Evolutionary conservation across 2,329 filamentous ascomycete genomes (phyloP), one percentile per base, ranked within the genome.

Genomic region (Grosmannia huntii): DNA sequence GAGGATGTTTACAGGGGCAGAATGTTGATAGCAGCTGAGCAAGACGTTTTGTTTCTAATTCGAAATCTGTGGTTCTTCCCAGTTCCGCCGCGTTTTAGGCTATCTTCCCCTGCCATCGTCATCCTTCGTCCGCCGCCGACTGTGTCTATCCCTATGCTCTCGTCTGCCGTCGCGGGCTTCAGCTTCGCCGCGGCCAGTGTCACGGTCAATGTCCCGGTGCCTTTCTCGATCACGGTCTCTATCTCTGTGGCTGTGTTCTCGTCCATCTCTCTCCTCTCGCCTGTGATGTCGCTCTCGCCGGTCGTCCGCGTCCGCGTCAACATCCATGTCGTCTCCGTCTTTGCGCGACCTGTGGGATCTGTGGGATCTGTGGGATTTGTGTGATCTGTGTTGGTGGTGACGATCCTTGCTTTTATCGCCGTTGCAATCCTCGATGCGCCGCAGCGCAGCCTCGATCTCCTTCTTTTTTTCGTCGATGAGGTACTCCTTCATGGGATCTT

Each of bases 401-500:
- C 64, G 53, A 65, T 62, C 27, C 64, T 71, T 52, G 31, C 16
- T 36, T n/a, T 44, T 11, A 6, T 78, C 57, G 71, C 70, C 60
- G 76, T 72, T 77, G 65, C 74, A 79, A 67, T 71, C 79, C 52
- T 77, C 76, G 56, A 78, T 68, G 64, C 72, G 79, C 62, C 77
- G 76, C 64, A 87, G 71, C 3, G 89, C 91, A 60, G 81, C 80
- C 57, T 87, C 83, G 14, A 96, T 81, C 69, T 96, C 89, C 68
- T 90, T 89, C 71, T 88, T 90, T 79, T 97, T 96, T 72, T 95
- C 87, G 62, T 92, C 82, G 56, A 96, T 84, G 62, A 97, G 69
- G 66, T 89, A 96, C 44, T 83, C 84, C 72, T 96, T 96, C 94
- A 99, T 99, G 0, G 94, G 94, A 69, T 99, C 94, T 61, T 97